Evolutionary conservation across 768 basidiomycete species (phyloP).

Genomic region (Collybia nuda): DNA sequence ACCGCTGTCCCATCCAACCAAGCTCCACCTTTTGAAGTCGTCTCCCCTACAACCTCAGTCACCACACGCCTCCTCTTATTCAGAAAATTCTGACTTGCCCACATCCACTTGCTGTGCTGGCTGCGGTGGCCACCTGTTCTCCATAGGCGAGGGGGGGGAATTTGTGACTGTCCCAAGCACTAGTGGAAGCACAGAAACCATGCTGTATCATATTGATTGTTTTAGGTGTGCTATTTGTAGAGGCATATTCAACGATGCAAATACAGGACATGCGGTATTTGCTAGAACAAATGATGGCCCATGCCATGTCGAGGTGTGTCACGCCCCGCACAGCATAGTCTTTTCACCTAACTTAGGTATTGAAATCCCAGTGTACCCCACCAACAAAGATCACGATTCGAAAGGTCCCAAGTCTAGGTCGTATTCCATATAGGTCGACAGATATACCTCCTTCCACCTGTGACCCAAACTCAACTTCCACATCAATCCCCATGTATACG

Average conservation of each 20-base stretch:
- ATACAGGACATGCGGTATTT: constrained; percentile 68
- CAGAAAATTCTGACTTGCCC: constrained; percentile 11
- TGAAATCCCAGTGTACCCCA: constrained; percentile 39
- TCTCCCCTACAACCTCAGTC: constrained; percentile 6
- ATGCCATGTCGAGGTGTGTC: constrained; percentile 61
- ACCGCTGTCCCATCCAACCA: constrained; percentile 1
- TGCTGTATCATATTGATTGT: constrained; percentile 72
- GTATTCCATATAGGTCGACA: constrained; percentile 14
- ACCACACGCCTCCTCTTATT: constrained; percentile 11
- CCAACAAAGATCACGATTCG: constrained; percentile 39
- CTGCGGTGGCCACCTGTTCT: constrained; percentile 61
- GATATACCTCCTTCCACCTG: not conserved
- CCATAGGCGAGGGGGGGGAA: constrained; percentile 53
- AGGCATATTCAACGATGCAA: constrained; percentile 58
- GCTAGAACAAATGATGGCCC: constrained; percentile 63
- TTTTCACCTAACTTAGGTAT: not conserved
- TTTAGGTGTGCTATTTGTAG: constrained; percentile 73
- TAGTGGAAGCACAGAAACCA: constrained; percentile 43
- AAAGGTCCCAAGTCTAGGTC: constrained; percentile 26
- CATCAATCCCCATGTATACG: constrained; percentile 18
- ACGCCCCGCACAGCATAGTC: not conserved
- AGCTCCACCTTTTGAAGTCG: constrained; percentile 4
- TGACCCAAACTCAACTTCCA: constrained; percentile 7
- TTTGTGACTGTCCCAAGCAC: constrained; percentile 72
- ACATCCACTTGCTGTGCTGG: constrained; percentile 54